phyloP scores from a whole-genome alignment of 148 eudicot genomes.

The Fagopyrum esculentum region DNA sequence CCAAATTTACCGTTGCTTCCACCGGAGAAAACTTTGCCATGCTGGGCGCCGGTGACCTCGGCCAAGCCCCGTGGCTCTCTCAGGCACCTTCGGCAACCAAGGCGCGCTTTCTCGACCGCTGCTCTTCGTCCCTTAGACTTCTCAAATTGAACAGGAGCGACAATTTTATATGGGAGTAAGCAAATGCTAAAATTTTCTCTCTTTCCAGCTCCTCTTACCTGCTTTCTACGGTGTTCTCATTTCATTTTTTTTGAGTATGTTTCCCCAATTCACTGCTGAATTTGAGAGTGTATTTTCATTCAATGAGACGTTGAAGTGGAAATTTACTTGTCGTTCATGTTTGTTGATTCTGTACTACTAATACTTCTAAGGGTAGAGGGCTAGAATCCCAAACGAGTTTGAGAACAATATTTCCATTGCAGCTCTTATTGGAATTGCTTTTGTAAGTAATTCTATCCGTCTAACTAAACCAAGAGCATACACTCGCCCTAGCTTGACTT shows the following conservation, averaged over 20 bases:
- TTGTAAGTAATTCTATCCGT: neutral
- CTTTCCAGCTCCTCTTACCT: neutral
- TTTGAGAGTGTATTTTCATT: neutral
- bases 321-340: neutral
- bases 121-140: conserved; percentile 8
- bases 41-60: conserved; percentile 11
- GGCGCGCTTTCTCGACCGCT: conserved; percentile 8
- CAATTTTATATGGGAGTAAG: conserved; percentile 8
- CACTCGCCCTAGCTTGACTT: neutral
- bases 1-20: neutral
- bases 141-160: conserved; percentile 2
- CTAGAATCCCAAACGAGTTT: neutral
- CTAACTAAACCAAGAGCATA: neutral
- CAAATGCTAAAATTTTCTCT: neutral
- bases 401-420: neutral
- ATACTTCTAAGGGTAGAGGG: neutral
- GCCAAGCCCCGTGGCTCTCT: conserved; percentile 10
- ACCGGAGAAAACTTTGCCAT: neutral
- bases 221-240: neutral
- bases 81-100: neutral
- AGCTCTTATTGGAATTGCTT: neutral
- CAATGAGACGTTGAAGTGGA: neutral
- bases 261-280: neutral
- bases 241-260: neutral
- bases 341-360: neutral